Conservation (phyloP, 1,284 basidiomycete species). For the Ustilago bromivora region DNA sequence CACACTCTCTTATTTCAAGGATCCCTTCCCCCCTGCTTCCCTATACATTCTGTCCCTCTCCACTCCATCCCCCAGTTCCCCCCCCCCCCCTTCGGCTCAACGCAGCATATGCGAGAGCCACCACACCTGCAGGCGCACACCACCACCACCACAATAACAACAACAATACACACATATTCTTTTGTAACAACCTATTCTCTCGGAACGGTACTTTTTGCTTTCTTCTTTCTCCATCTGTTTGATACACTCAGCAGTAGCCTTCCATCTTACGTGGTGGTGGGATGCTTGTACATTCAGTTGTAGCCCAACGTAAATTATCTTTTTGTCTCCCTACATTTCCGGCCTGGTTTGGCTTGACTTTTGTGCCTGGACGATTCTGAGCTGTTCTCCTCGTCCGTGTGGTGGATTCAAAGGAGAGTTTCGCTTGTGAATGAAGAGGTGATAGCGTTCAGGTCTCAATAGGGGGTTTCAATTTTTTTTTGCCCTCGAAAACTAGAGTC, state of each 20-base stretch:
- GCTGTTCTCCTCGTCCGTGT: too few species aligned
- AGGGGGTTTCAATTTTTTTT: too few species aligned
- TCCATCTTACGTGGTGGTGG: not conserved
- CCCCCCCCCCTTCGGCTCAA: not conserved
- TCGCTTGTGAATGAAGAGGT: too few species aligned
- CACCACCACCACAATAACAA: not conserved
- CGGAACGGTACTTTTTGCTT: slow-evolving; percentile 6
- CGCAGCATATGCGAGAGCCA: slow-evolving; percentile 1
- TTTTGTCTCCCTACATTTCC: not conserved
- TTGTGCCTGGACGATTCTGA: too few species aligned
- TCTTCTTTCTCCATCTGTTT: slow-evolving; percentile 6
- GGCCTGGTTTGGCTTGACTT: too few species aligned
- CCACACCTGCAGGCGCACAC: slow-evolving; percentile 12
- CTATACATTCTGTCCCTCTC: not conserved
- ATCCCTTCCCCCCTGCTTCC: not conserved
- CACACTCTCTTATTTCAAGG: slow-evolving; percentile 10
- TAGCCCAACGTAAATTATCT: slow-evolving; percentile 10
- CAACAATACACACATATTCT: slow-evolving; percentile 3
- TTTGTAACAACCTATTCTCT: not conserved
- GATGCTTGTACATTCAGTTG: slow-evolving; percentile 19
- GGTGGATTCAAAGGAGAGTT: too few species aligned
- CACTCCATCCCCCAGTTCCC: not conserved
- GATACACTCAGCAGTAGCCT: not conserved
- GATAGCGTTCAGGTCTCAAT: too few species aligned
- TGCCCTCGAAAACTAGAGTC: too few species aligned